phyloP scores from a whole-genome alignment of 345 rosid species.

The Brassica nigra region DNA sequence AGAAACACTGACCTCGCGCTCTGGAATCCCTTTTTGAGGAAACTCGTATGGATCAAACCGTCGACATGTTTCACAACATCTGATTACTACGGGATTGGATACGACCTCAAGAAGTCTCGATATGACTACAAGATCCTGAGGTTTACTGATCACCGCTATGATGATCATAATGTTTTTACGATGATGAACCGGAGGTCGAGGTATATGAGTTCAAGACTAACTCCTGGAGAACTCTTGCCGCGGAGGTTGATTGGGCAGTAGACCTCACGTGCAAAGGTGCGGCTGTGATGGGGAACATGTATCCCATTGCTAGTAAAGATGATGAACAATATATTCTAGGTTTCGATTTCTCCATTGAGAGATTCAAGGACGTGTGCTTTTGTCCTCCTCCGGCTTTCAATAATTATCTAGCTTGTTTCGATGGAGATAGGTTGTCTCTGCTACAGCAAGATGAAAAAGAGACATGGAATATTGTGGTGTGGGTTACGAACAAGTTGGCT shows the following conservation, averaged over 20 bases:
- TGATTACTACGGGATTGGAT: slow-evolving; percentile 6
- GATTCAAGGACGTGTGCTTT: not conserved
- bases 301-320: not conserved
- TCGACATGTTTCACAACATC: not conserved
- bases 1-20: not conserved
- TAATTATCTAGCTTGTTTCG: not conserved
- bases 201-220: not conserved
- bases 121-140: not conserved
- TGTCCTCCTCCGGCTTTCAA: not conserved
- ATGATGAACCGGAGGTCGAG: not conserved
- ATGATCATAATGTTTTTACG: not conserved
- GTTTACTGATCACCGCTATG: not conserved
- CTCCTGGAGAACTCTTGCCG: not conserved
- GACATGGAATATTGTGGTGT: not conserved
- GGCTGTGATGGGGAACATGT: not conserved
- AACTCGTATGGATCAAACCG: not conserved
- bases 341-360: not conserved
- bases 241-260: not conserved
- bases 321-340: not conserved
- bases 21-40: not conserved
- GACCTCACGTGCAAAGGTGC: not conserved
- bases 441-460: not conserved
- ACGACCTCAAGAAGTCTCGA: not conserved
- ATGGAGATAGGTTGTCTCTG: not conserved
- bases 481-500: not conserved